These are phyloP conservation scores for Xylaria flabelliformis DNA, from an alignment of 495 filamentous ascomycete species.

Conservation along the genomic window DNA sequence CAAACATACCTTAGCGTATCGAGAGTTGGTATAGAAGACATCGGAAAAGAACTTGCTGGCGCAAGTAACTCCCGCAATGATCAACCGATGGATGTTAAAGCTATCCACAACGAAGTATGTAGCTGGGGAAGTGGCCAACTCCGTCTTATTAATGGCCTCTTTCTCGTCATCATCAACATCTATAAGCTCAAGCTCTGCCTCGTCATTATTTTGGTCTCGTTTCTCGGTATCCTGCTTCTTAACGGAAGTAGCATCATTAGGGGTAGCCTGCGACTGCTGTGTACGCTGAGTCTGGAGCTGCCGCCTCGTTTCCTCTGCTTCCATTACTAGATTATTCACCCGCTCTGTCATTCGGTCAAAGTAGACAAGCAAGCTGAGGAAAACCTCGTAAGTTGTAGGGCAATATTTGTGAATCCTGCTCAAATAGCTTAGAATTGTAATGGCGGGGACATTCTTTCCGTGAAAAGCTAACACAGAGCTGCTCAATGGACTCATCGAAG, in stretches of 20 bases:
- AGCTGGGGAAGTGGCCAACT: constrained; percentile 54
- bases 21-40: constrained; percentile 98
- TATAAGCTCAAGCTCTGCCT: constrained; percentile 47
- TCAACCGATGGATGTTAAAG: constrained; percentile 97
- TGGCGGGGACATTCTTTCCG: constrained; percentile 97
- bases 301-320: constrained; percentile 49
- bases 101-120: constrained; percentile 96
- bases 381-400: constrained; percentile 98
- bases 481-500: constrained; percentile 75
- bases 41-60: constrained; percentile 99
- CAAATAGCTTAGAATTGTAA: constrained; percentile 95
- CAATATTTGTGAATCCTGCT: constrained; percentile 99
- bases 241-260: background rate
- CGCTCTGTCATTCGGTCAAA: constrained; percentile 99
- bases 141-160: constrained; percentile 27
- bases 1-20: constrained; percentile 91
- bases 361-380: constrained; percentile 92
- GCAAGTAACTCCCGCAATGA: constrained; percentile 97
- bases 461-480: constrained; percentile 98
- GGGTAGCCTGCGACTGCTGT: constrained; percentile 28
- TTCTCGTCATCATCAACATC: constrained; percentile 47
- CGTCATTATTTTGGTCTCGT: constrained; percentile 44
- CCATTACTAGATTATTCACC: constrained; percentile 71
- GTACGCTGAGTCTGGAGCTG: constrained; percentile 30
- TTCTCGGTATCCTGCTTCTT: constrained; percentile 37